These are phyloP conservation scores for Monilinia vaccinii-corymbosi DNA, from an alignment of 2,329 filamentous ascomycete species.

Conservation along the genomic window DNA sequence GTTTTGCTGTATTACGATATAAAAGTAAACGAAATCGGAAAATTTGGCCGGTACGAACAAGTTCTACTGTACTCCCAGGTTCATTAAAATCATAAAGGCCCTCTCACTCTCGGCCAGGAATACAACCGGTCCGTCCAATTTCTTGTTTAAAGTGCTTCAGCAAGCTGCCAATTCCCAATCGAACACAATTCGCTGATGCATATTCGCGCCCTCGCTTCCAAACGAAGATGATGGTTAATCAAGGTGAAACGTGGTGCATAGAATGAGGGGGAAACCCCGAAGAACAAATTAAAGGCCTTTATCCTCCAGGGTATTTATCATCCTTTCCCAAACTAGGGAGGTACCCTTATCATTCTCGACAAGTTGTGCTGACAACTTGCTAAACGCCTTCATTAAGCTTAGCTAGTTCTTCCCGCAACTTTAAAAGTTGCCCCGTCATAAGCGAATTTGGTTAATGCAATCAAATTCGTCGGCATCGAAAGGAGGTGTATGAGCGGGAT, in stretches of 20 bases:
- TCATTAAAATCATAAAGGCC: not conserved
- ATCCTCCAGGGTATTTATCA: not conserved
- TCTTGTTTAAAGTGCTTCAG: not conserved
- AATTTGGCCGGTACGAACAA: too few species aligned
- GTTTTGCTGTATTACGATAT: too few species aligned
- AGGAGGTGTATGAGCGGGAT: too few species aligned
- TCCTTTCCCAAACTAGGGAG: not conserved
- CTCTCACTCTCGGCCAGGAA: too few species aligned
- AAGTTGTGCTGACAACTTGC: not conserved
- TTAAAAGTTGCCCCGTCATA: not conserved
- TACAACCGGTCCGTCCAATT: too few species aligned
- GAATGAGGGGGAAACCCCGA: too few species aligned
- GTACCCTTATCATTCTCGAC: not conserved
- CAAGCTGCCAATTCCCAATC: not conserved
- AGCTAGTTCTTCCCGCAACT: not conserved
- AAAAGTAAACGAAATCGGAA: too few species aligned
- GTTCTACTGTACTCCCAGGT: not conserved
- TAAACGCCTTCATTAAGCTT: too few species aligned
- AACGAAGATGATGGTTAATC: not conserved
- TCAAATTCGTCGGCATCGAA: too few species aligned
- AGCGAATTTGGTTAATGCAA: not conserved
- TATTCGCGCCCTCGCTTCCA: not conserved
- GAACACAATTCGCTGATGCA: not conserved
- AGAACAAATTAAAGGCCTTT: not conserved
- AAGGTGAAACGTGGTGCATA: not conserved